phyloP scores from a whole-genome alignment of 2,329 filamentous ascomycete species.

The Exophiala bonariae region DNA sequence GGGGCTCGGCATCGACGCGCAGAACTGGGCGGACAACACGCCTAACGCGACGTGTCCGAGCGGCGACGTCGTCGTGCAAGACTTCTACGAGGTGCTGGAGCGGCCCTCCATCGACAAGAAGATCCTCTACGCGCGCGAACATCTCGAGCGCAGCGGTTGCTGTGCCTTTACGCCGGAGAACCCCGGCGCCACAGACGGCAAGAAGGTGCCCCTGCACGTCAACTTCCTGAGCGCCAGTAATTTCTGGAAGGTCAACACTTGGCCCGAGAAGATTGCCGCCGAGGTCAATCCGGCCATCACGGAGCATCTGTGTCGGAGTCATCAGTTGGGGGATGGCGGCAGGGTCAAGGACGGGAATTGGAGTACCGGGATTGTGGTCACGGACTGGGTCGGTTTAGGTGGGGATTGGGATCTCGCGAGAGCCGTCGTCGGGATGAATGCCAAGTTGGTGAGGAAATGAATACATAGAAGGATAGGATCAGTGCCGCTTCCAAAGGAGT shows the following conservation, averaged over 20 bases:
- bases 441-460: constrained; percentile 46
- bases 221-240: constrained; percentile 92
- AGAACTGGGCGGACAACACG: constrained; percentile 84
- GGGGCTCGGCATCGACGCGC: constrained; percentile 61
- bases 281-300: constrained; percentile 79
- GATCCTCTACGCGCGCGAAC: constrained; percentile 69
- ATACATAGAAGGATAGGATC: too few species aligned
- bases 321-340: constrained; percentile 39
- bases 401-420: constrained; percentile 89
- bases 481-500: too few species aligned
- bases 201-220: constrained; percentile 69
- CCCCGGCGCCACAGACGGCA: constrained; percentile 36
- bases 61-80: constrained; percentile 81
- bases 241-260: constrained; percentile 89
- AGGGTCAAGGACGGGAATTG: constrained; percentile 62
- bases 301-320: constrained; percentile 57
- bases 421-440: constrained; percentile 90
- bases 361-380: constrained; percentile 83
- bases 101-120: constrained; percentile 77
- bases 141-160: constrained; percentile 63
- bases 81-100: constrained; percentile 87
- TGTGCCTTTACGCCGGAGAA: constrained; percentile 48
- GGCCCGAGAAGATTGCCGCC: constrained; percentile 88
- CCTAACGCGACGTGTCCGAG: constrained; percentile 69
- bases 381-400: constrained; percentile 85